Evolutionary conservation across 306 rosid genomes (phyloP).

Genomic region (Cucumis cinereus): DNA sequence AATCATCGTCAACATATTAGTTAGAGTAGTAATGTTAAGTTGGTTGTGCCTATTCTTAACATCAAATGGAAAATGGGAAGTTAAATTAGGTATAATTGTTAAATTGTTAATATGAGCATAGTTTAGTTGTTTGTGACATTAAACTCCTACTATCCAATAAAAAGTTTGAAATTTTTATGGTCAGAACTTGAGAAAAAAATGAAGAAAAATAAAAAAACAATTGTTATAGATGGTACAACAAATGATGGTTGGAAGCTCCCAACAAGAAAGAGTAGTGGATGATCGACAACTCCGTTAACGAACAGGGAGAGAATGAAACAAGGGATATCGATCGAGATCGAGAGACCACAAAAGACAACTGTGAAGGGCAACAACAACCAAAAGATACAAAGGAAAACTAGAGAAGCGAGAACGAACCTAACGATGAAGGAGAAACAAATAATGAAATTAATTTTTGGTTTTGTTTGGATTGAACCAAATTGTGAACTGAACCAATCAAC

Average conservation of each 20-base stretch:
- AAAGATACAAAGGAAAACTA: too few species aligned
- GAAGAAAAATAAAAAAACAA: too few species aligned
- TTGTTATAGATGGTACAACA: too few species aligned
- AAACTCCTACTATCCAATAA: too few species aligned
- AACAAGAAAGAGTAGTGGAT: not conserved
- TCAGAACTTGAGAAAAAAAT: too few species aligned
- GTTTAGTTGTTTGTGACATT: too few species aligned
- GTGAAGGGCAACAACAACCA: not conserved
- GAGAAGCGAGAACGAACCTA: not conserved
- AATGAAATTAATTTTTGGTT: too few species aligned
- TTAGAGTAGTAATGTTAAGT: too few species aligned
- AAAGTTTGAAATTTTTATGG: too few species aligned
- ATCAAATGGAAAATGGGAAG: not conserved
- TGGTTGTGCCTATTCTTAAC: too few species aligned
- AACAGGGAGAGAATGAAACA: not conserved
- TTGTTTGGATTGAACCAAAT: not conserved
- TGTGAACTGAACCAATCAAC: too few species aligned
- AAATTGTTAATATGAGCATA: not conserved
- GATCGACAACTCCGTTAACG: not conserved
- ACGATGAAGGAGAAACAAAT: not conserved
- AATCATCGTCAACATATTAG: too few species aligned
- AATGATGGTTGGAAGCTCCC: not conserved
- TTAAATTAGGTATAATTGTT: not conserved
- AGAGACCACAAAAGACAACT: not conserved
- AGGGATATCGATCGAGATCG: not conserved